Percentiles rank a stretch among this genome's conserved stretches.
Evolutionary conservation across 2,329 filamentous ascomycete genomes (phyloP).

Genomic region (Hypoxylon rubiginosum): DNA sequence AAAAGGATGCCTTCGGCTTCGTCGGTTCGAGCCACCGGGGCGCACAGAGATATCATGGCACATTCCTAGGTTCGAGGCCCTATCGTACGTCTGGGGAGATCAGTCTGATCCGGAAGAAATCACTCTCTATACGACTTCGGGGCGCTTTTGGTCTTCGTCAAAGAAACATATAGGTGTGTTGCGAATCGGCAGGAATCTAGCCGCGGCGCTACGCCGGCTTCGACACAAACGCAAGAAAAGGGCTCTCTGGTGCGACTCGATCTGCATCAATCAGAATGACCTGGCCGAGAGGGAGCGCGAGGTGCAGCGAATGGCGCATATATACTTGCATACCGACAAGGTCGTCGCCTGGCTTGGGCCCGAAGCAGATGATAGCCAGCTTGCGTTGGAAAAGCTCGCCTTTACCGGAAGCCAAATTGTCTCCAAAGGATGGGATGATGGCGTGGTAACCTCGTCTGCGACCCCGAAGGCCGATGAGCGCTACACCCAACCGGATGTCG

Average conservation of each 20-base stretch:
- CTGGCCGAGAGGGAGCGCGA: conserved; percentile 1
- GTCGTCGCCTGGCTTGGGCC: conserved; percentile 12
- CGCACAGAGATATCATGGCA: not conserved
- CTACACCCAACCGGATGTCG: not conserved
- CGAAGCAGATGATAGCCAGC: conserved; percentile 8
- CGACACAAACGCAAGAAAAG: not conserved
- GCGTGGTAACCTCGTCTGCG: not conserved
- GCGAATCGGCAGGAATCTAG: not conserved
- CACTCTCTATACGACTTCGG: not conserved
- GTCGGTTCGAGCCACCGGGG: conserved; percentile 2
- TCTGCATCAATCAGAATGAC: conserved; percentile 7
- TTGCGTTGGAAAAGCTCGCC: conserved; percentile 1
- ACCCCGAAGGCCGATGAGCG: not conserved
- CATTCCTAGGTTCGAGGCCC: conserved; percentile 9
- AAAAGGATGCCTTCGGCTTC: not conserved
- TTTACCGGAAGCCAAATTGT: conserved; percentile 3
- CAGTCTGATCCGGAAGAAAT: conserved; percentile 8
- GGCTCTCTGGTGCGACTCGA: not conserved
- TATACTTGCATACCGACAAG: not conserved
- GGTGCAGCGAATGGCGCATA: conserved; percentile 2
- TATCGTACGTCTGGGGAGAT: conserved; percentile 12
- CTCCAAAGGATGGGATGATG: not conserved
- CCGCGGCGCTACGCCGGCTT: conserved; percentile 3
- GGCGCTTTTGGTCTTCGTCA: not conserved
- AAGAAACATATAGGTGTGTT: not conserved